These are phyloP conservation scores for Boletus vinaceobasis DNA, from an alignment of 768 basidiomycete genomes.

Conservation along the genomic window DNA sequence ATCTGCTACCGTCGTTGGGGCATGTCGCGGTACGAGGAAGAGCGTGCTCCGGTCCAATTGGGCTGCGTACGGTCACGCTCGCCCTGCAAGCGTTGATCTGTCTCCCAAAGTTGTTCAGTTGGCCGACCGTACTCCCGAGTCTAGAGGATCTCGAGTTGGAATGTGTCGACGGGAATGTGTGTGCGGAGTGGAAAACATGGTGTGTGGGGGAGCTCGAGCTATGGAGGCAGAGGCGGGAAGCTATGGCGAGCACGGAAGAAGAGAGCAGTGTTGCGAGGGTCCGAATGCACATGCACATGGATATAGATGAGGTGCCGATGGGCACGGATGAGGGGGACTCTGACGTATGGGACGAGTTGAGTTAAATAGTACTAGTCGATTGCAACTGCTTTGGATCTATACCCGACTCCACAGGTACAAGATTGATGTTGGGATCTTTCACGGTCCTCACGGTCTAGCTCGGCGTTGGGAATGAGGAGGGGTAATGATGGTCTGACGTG, in stretches of 20 bases:
- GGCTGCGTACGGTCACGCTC: constrained; percentile 5
- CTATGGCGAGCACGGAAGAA: neutral
- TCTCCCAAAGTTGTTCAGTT: neutral
- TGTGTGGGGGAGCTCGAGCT: constrained; percentile 11
- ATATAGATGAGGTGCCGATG: neutral
- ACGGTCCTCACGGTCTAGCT: too few species aligned
- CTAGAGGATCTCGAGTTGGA: constrained; percentile 14
- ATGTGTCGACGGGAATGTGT: constrained; percentile 5
- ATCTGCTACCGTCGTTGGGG: constrained; percentile 12
- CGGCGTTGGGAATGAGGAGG: too few species aligned
- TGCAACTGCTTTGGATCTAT: neutral
- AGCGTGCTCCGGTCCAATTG: constrained; percentile 9
- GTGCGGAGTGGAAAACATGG: constrained; percentile 5
- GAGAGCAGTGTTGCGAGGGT: neutral
- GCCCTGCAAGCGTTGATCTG: constrained; percentile 15
- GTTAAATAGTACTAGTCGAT: too few species aligned
- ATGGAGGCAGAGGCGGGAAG: constrained; percentile 10
- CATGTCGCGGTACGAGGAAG: constrained; percentile 12
- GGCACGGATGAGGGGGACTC: neutral
- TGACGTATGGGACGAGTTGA: neutral
- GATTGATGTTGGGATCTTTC: too few species aligned
- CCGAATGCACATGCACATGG: neutral
- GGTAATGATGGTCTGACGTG: too few species aligned
- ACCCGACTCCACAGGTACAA: too few species aligned
- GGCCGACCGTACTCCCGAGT: constrained; percentile 9